phyloP scores from a whole-genome alignment of 2,329 filamentous ascomycete species.

The Ceratocystis destructans region DNA sequence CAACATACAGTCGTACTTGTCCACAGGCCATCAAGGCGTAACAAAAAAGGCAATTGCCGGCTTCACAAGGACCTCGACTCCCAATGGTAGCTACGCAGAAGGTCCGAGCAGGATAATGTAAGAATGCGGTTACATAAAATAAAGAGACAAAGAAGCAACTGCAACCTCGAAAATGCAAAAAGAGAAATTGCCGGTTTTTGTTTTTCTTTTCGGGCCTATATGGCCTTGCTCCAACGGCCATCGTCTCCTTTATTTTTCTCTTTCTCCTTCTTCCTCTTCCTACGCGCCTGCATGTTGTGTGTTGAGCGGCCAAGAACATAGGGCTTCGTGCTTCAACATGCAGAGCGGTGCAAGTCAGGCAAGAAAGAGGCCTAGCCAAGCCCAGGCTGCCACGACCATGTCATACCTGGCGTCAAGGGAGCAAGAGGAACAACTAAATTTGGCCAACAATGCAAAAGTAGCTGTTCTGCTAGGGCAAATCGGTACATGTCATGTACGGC shows the following conservation, averaged over 20 bases:
- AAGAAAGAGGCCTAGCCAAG: too few relatives aligned
- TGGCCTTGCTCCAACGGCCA: neutral
- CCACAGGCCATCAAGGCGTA: neutral
- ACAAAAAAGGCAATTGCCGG: neutral
- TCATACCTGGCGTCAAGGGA: neutral
- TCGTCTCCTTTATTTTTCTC: neutral
- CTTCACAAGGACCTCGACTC: neutral
- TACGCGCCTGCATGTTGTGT: too few relatives aligned
- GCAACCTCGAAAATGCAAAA: neutral
- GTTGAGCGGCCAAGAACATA: too few relatives aligned
- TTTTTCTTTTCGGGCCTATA: slow-evolving; percentile 5
- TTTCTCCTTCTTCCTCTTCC: neutral
- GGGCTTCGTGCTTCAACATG: too few relatives aligned
- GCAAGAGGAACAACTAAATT: neutral
- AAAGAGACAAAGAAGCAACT: neutral
- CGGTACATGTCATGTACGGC: neutral
- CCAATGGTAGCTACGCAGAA: neutral
- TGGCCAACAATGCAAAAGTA: slow-evolving; percentile 2
- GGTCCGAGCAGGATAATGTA: neutral
- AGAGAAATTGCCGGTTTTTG: neutral
- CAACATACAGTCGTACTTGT: neutral
- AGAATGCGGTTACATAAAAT: neutral
- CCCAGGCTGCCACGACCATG: neutral
- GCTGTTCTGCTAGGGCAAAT: neutral
- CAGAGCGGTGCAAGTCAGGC: too few relatives aligned